Evolutionary conservation across 2,329 filamentous ascomycete genomes (phyloP), one percentile per base, ranked within the genome.

Genomic region (Sphaerostilbella broomeana): DNA sequence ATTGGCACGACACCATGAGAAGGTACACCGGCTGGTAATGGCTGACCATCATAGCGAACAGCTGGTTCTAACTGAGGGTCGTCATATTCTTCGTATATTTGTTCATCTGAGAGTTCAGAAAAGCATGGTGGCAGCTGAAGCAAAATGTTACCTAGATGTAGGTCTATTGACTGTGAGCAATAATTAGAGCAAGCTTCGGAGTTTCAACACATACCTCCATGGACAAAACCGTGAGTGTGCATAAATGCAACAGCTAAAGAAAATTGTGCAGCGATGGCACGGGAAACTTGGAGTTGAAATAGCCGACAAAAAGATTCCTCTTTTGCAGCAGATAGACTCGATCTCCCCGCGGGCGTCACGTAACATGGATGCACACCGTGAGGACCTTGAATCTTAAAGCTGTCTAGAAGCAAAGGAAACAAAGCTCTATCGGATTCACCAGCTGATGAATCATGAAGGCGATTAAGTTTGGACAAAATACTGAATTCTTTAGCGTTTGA

Each of bases 101-200:
- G 33, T 21, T 50, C 25, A 9, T 44, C 30, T 12, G 54, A 53
- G 4, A 55, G 36, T 9, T 25, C 25, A 15, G 58, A 38, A 11
- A 59, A 46, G 3, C 35, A 27, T 6, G 45, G 47, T 4, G 49
- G 40, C 28, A 46, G 22, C 21, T 35, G 51, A 24, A 65, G 47
- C 16, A 64, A 52, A 18, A 59, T 30, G 39, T 65, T 65, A n/a
- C 59, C 57, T 3, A 52, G 37, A 35, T 64, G 57, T 31, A 64
- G 44, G 42, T 56, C 60, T 54, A n/a, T n/a, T n/a, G n/a, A n/a
- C n/a, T n/a, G n/a, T n/a, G n/a, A n/a, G n/a, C n/a, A n/a, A n/a
- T n/a, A n/a, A n/a, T n/a, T n/a, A n/a, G n/a, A n/a, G n/a, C n/a
- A n/a, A n/a, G n/a, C n/a, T n/a, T n/a, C n/a, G n/a, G n/a, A n/a